Conservation (phyloP, 2,329 filamentous ascomycete genomes). For the Botrytis deweyae region DNA sequence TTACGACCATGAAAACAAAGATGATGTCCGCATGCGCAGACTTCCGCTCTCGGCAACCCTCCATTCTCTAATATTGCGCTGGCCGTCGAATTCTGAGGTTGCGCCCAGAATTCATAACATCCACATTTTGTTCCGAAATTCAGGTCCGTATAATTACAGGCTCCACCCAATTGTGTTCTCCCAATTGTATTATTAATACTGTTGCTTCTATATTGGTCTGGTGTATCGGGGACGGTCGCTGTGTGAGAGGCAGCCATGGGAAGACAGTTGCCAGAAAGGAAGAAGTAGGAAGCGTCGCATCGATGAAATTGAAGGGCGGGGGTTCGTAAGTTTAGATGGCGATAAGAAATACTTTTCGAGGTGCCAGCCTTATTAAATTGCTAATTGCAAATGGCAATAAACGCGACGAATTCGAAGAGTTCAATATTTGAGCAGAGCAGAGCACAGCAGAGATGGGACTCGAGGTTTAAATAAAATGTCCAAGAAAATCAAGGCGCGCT, state of each 20-base stretch:
- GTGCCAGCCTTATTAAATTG: slow-evolving; percentile 6
- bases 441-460: not conserved
- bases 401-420: slow-evolving; percentile 2
- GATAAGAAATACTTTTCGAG: not conserved
- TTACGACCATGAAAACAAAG: slow-evolving; percentile 52
- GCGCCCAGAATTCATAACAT: slow-evolving; percentile 53
- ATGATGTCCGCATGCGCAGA: slow-evolving; percentile 56
- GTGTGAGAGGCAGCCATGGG: slow-evolving; percentile 35
- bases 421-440: not conserved
- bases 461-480: not conserved
- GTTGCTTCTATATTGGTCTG: slow-evolving; percentile 33
- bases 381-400: not conserved
- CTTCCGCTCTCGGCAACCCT: slow-evolving; percentile 26
- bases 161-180: slow-evolving; percentile 45
- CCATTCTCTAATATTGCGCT: slow-evolving; percentile 13
- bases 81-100: slow-evolving; percentile 36
- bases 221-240: slow-evolving; percentile 34
- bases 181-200: slow-evolving; percentile 29
- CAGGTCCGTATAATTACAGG: slow-evolving; percentile 53
- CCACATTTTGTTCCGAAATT: slow-evolving; percentile 48
- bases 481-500: slow-evolving; percentile 23
- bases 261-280: slow-evolving; percentile 26
- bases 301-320: slow-evolving; percentile 19
- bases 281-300: slow-evolving; percentile 30
- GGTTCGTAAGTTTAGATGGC: not conserved